Base-by-base conservation (phyloP, 1,284 basidiomycete species). In the Filobasidium uniguttulatum region DNA sequence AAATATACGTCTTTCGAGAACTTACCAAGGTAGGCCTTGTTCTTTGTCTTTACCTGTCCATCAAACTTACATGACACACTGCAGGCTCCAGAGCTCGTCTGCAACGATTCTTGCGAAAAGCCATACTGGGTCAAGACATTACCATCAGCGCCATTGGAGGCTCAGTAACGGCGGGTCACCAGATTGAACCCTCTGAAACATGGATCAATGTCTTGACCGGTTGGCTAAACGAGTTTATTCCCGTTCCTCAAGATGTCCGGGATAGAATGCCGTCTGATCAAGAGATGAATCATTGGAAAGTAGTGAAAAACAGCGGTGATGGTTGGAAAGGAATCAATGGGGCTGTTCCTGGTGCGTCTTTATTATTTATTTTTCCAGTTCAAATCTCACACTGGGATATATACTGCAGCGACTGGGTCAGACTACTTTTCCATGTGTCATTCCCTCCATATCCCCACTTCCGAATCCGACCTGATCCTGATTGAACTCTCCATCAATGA, bases 401-500 rank as follows among this genome's bases (percentile, higher is more conserved):
- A n/a, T n/a, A n/a, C 7, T 25, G 12, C 53, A 57, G 68, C 68
- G 0, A 65, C 62, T 10, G 68, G 68, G 1, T 63, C 62, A 10
- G 66, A 68, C 53, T 70, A 70, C 55, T 70, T 66, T 44, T 65
- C 46, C 3, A 66, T 64, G 54, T 70, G 68, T 54, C 67, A 68
- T 49, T 56, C 63, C 4, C 52, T 67, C 4, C 68, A 70, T 48
- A 65, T 69, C 14, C 58, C 63, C 3, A 28, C 40, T 14, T 28
- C 44, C 0, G 55, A 64, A 2, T 59, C 62, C 8, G 64, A 68
- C 37, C 52, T 69, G 3, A 60, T 70, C 30, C 44, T 69, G 19
- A 57, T 70, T 28, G 68, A 70, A 46, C 58, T 69, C 10, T 65
- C 60, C 1, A 60, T 70, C 45, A 70, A 70, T 50, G 68, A 70